Percentiles rank a stretch among this genome's conserved stretches.
These are phyloP conservation scores for Pyrenophora seminiperda DNA, from an alignment of 2,329 filamentous ascomycete genomes.

Conservation along the genomic window DNA sequence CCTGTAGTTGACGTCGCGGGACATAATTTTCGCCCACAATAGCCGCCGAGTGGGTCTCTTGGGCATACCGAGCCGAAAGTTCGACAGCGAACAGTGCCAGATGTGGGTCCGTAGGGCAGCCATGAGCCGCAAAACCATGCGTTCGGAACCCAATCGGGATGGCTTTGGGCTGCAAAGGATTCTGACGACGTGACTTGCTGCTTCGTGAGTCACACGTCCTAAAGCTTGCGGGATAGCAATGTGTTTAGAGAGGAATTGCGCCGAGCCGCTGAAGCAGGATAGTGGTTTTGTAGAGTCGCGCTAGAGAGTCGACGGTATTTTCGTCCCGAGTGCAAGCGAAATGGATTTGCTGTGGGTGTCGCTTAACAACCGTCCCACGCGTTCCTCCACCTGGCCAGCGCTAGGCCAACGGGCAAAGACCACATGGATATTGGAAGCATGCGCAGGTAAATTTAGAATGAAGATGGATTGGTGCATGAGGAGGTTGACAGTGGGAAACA, in stretches of 20 bases:
- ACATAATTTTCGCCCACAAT: slow-evolving; percentile 18
- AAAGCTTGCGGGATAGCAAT: slow-evolving; percentile 9
- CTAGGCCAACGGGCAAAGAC: slow-evolving; percentile 18
- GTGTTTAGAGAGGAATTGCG: slow-evolving; percentile 16
- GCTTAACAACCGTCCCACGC: slow-evolving; percentile 27
- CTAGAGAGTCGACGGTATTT: too few relatives aligned
- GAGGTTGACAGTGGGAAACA: neutral
- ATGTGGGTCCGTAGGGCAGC: slow-evolving; percentile 37
- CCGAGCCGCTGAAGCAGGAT: slow-evolving; percentile 16
- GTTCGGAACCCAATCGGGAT: slow-evolving; percentile 32
- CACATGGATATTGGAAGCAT: slow-evolving; percentile 3
- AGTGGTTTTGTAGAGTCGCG: neutral
- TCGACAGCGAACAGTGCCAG: slow-evolving; percentile 22
- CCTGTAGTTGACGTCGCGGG: slow-evolving; percentile 1
- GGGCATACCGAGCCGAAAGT: slow-evolving; percentile 26
- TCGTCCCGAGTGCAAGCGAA: neutral
- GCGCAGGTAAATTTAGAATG: neutral
- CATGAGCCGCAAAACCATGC: slow-evolving; percentile 28
- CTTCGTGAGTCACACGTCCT: slow-evolving; percentile 29
- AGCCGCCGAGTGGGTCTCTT: slow-evolving; percentile 34
- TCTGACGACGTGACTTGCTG: slow-evolving; percentile 11
- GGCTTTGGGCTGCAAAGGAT: slow-evolving; percentile 32
- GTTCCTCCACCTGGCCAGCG: slow-evolving; percentile 23
- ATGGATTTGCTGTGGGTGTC: slow-evolving; percentile 16
- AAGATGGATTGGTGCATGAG: too few relatives aligned